phyloP scores from a whole-genome alignment of 1,284 basidiomycete species.

The Naganishia albida region DNA sequence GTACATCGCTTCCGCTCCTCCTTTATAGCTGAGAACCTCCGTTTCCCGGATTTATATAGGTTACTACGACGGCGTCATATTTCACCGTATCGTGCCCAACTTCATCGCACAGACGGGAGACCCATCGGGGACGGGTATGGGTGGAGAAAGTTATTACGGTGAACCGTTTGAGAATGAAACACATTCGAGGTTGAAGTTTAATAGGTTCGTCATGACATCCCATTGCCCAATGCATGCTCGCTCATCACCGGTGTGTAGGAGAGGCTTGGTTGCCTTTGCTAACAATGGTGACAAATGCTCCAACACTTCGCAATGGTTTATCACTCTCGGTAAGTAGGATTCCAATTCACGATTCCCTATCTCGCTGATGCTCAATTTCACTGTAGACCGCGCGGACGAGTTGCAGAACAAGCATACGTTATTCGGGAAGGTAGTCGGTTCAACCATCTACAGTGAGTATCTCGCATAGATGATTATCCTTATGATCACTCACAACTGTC shows the following conservation, averaged over 20 bases:
- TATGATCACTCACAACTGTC: neutral
- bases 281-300: slow-evolving; percentile 81
- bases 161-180: slow-evolving; percentile 91
- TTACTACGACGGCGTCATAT: slow-evolving; percentile 93
- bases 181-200: slow-evolving; percentile 73
- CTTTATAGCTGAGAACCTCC: neutral
- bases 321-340: slow-evolving; percentile 69
- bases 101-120: slow-evolving; percentile 97
- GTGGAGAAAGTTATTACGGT: slow-evolving; percentile 89
- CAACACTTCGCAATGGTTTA: slow-evolving; percentile 87
- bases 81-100: slow-evolving; percentile 84
- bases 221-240: neutral
- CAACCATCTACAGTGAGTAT: slow-evolving; percentile 77
- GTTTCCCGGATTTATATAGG: slow-evolving; percentile 58
- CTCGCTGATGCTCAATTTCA: neutral
- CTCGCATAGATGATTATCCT: neutral
- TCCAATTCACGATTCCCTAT: slow-evolving; percentile 30
- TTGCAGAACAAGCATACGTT: slow-evolving; percentile 84
- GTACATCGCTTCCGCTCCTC: neutral
- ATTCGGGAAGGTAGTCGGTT: slow-evolving; percentile 67
- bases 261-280: slow-evolving; percentile 92
- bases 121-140: slow-evolving; percentile 82
- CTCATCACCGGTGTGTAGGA: slow-evolving; percentile 63
- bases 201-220: slow-evolving; percentile 38
- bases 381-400: slow-evolving; percentile 77